Percentiles rank a stretch among this genome's conserved stretches.
Evolutionary conservation across 164 flowering plant species (phyloP).

Genomic region (Liquidambar formosana): DNA sequence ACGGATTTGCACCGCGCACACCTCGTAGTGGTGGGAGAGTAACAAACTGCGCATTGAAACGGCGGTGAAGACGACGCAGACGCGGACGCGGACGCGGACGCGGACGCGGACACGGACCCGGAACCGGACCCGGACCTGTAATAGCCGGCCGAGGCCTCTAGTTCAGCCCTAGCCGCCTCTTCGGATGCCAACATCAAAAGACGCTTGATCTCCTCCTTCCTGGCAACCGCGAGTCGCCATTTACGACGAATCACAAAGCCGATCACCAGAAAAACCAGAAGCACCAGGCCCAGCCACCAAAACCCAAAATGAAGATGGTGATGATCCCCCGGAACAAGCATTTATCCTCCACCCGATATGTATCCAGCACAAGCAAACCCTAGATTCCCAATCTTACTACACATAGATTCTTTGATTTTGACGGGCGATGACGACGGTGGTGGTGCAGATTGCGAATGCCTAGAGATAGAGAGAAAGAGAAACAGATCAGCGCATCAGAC

Average conservation of each 20-base stretch:
- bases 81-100: background rate
- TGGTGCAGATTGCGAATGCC: background rate
- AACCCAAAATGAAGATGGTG: constrained; percentile 45
- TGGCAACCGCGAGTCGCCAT: constrained; percentile 56
- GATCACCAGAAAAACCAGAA: constrained; percentile 26
- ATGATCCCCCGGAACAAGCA: constrained; percentile 59
- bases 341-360: constrained; percentile 44
- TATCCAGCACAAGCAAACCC: constrained; percentile 25
- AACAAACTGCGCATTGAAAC: constrained; percentile 60
- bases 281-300: constrained; percentile 33
- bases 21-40: constrained; percentile 61
- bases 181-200: constrained; percentile 58
- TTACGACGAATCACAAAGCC: constrained; percentile 43
- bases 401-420: constrained; percentile 21
- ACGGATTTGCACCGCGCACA: constrained; percentile 74
- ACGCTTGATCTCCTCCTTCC: constrained; percentile 67
- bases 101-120: background rate
- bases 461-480: background rate
- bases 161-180: constrained; percentile 70
- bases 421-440: background rate
- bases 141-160: constrained; percentile 49
- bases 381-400: constrained; percentile 16
- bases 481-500: too few relatives aligned
- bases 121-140: constrained; percentile 1
- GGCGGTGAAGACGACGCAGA: background rate